These are phyloP conservation scores for Debaryomyces castellii DNA, from an alignment of 805 yeast genomes.

Conservation along the genomic window DNA sequence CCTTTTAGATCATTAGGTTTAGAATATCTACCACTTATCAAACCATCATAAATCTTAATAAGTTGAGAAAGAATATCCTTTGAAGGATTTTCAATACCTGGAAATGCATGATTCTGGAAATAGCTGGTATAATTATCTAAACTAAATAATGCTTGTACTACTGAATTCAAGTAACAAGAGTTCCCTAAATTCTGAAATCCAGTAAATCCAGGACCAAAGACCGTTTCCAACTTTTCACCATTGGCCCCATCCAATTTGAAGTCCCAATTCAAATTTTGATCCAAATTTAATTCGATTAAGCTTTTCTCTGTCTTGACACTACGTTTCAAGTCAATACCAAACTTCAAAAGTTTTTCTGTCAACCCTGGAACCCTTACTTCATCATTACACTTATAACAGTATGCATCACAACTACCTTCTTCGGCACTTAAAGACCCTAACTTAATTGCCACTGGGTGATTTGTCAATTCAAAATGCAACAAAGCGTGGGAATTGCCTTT, in stretches of 20 bases:
- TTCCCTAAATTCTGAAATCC: slow-evolving; percentile 92
- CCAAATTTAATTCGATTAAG: slow-evolving; percentile 84
- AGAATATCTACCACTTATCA: slow-evolving; percentile 72
- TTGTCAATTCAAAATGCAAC: slow-evolving; percentile 55
- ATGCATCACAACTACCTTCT: slow-evolving; percentile 63
- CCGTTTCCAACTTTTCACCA: slow-evolving; percentile 63
- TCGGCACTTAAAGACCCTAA: slow-evolving; percentile 82
- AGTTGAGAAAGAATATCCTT: slow-evolving; percentile 72
- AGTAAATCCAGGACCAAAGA: slow-evolving; percentile 75
- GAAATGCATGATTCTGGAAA: slow-evolving; percentile 35
- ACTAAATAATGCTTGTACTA: slow-evolving; percentile 66
- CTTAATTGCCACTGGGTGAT: slow-evolving; percentile 85
- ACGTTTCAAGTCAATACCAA: slow-evolving; percentile 61
- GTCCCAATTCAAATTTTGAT: slow-evolving; percentile 92
- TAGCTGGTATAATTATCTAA: slow-evolving; percentile 35
- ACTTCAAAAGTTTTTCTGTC: slow-evolving; percentile 47
- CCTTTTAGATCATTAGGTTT: slow-evolving; percentile 46
- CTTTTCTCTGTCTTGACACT: slow-evolving; percentile 80
- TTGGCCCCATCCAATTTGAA: slow-evolving; percentile 73
- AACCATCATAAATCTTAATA: slow-evolving; percentile 76
- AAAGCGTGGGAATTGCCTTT: slow-evolving; percentile 95
- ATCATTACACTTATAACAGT: slow-evolving; percentile 86
- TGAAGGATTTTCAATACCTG: slow-evolving; percentile 50
- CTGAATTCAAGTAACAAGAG: slow-evolving; percentile 86
- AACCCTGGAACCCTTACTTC: slow-evolving; percentile 76